phyloP scores from a whole-genome alignment of 257 asterid genomes.

The Vinca minor region DNA sequence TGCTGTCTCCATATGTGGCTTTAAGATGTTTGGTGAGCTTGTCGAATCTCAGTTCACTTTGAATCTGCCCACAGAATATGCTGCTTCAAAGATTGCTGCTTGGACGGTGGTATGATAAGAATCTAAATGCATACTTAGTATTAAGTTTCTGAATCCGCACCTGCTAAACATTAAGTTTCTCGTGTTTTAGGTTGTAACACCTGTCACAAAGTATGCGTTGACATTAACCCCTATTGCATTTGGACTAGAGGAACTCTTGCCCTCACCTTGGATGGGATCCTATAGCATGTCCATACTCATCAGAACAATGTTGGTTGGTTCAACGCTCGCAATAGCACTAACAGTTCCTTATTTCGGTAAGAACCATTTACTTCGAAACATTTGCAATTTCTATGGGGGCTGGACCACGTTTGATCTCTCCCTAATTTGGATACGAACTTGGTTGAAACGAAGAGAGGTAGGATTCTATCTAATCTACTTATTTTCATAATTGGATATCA shows the following conservation, averaged over 20 bases:
- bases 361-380: not conserved
- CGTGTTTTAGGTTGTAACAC: conserved; percentile 48
- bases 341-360: conserved; percentile 82
- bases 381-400: not conserved
- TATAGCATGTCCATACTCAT: conserved; percentile 42
- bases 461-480: not conserved
- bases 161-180: too few species aligned
- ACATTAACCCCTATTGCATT: conserved; percentile 72
- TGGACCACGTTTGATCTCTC: too few species aligned
- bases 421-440: too few species aligned
- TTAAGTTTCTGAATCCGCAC: too few species aligned
- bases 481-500: conserved; percentile 25
- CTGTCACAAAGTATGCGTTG: conserved; percentile 72
- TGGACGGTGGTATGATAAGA: conserved; percentile 71
- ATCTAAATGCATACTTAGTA: not conserved
- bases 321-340: conserved; percentile 59
- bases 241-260: conserved; percentile 73
- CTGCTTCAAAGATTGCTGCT: conserved; percentile 55
- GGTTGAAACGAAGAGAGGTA: too few species aligned
- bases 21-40: conserved; percentile 67
- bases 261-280: conserved; percentile 32
- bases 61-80: conserved; percentile 49
- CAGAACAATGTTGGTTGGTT: conserved; percentile 52
- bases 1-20: conserved; percentile 63
- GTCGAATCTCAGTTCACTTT: conserved; percentile 61